Conservation (phyloP, 805 yeast species). For the Candida nanaspora region DNA sequence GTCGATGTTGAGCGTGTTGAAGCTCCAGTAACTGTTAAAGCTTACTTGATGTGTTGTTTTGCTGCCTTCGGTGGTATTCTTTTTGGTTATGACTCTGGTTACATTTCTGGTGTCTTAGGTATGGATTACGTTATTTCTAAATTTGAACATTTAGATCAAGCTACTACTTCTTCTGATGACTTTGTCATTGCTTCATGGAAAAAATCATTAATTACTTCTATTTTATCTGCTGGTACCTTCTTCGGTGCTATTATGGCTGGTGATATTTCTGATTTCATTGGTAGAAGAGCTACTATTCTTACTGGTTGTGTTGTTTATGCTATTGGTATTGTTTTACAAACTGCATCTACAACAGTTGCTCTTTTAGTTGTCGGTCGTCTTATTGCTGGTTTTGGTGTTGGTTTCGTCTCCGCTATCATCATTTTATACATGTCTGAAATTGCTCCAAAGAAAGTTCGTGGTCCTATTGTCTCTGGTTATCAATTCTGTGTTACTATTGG, state of each 20-base stretch:
- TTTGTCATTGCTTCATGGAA: conserved; percentile 22
- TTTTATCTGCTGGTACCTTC: conserved; percentile 65
- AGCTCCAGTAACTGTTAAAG: conserved; percentile 28
- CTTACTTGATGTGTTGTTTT: conserved; percentile 40
- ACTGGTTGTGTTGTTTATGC: conserved; percentile 37
- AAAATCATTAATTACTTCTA: conserved; percentile 50
- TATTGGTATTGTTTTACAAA: conserved; percentile 43
- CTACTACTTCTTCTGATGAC: conserved; percentile 9
- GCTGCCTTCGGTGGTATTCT: conserved; percentile 64
- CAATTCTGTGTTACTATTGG: conserved; percentile 66
- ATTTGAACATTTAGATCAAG: conserved; percentile 18
- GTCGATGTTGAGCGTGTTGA: conserved; percentile 22
- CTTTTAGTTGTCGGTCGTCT: conserved; percentile 36
- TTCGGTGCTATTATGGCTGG: conserved; percentile 60
- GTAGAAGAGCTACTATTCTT: conserved; percentile 42
- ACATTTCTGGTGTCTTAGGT: conserved; percentile 59
- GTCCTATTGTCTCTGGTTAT: conserved; percentile 67
- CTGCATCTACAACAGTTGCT: conserved; percentile 38
- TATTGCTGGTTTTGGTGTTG: conserved; percentile 60
- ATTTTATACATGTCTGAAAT: conserved; percentile 77
- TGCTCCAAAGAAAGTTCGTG: conserved; percentile 72
- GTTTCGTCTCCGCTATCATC: conserved; percentile 67
- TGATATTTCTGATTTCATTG: conserved; percentile 38
- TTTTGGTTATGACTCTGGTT: conserved; percentile 65
- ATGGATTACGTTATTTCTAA: conserved; percentile 40